phyloP scores from a whole-genome alignment of 352 stramenopile genomes.

The Globisporangium barbulae region DNA sequence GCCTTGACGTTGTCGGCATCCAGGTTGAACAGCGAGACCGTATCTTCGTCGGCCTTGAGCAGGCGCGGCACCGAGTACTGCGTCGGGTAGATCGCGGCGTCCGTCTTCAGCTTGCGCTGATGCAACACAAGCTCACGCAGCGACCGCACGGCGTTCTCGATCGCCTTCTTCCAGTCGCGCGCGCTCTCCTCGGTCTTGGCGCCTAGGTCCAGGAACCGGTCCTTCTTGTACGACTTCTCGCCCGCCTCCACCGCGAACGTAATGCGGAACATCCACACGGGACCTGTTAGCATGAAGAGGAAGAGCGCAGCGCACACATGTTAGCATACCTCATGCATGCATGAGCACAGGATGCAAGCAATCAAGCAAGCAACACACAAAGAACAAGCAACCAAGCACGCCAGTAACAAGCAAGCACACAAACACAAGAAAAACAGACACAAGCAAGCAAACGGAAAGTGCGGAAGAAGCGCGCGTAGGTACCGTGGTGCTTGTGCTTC shows the following conservation, averaged over 20 bases:
- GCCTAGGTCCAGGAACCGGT: slow-evolving; percentile 82
- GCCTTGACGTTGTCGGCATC: slow-evolving; percentile 79
- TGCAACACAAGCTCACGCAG: slow-evolving; percentile 70
- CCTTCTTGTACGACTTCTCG: slow-evolving; percentile 89
- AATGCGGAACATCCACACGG: slow-evolving; percentile 89
- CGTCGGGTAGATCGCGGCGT: slow-evolving; percentile 72
- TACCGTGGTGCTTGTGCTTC: slow-evolving; percentile 84
- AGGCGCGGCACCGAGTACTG: slow-evolving; percentile 57
- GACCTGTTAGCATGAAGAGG: slow-evolving; percentile 15
- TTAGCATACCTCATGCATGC: neutral
- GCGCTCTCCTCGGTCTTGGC: slow-evolving; percentile 83
- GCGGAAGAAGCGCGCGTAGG: neutral
- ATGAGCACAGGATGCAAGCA: neutral
- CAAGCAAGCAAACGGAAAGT: neutral
- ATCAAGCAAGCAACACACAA: neutral
- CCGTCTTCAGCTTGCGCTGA: slow-evolving; percentile 70
- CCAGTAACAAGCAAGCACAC: neutral
- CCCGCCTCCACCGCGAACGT: slow-evolving; percentile 71
- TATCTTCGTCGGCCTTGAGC: slow-evolving; percentile 82
- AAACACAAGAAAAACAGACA: neutral
- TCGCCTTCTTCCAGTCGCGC: slow-evolving; percentile 74
- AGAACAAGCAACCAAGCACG: neutral
- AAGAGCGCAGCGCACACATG: neutral
- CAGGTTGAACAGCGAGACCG: slow-evolving; percentile 83
- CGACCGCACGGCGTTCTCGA: slow-evolving; percentile 79